Conservation (phyloP, 2,329 filamentous ascomycete genomes). For the Trichoderma koningiopsis region DNA sequence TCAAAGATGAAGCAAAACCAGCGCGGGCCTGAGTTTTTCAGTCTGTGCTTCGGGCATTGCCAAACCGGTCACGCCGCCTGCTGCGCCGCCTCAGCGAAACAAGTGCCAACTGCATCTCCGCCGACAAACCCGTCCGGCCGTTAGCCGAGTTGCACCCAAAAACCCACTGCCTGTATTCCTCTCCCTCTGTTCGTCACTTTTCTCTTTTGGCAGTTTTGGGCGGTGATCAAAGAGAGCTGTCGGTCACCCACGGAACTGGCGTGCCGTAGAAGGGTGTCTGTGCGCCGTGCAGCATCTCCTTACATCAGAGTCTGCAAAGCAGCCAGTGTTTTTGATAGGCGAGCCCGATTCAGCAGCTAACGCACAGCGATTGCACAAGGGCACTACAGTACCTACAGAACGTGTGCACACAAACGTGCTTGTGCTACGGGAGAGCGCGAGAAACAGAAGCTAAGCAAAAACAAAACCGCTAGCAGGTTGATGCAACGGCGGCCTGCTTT, state of each 20-base stretch:
- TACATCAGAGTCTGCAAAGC: not conserved
- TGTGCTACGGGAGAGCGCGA: not conserved
- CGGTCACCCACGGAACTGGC: conserved; percentile 3
- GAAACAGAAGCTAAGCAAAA: not conserved
- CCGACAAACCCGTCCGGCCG: not conserved
- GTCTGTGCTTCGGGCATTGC: not conserved
- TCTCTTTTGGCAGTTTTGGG: not conserved
- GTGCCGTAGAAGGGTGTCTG: conserved; percentile 12
- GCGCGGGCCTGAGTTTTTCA: not conserved
- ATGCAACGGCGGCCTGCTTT: not conserved
- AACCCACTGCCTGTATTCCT: not conserved
- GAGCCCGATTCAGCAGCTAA: not conserved
- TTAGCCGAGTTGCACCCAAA: not conserved
- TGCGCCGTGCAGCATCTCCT: conserved; percentile 14
- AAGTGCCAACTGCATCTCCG: not conserved
- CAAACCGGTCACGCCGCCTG: not conserved
- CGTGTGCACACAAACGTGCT: not conserved
- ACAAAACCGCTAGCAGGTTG: not conserved
- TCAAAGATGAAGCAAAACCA: not conserved
- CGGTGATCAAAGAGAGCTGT: not conserved
- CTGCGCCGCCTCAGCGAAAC: conserved; percentile 16
- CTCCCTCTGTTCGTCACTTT: not conserved
- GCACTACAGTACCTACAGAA: not conserved
- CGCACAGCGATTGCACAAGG: conserved; percentile 1
- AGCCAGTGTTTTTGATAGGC: conserved; percentile 1